Percentiles rank a stretch among this genome's conserved stretches.
Evolutionary conservation across 441 rosid genomes (phyloP).

Genomic region (Lepidium campestre): DNA sequence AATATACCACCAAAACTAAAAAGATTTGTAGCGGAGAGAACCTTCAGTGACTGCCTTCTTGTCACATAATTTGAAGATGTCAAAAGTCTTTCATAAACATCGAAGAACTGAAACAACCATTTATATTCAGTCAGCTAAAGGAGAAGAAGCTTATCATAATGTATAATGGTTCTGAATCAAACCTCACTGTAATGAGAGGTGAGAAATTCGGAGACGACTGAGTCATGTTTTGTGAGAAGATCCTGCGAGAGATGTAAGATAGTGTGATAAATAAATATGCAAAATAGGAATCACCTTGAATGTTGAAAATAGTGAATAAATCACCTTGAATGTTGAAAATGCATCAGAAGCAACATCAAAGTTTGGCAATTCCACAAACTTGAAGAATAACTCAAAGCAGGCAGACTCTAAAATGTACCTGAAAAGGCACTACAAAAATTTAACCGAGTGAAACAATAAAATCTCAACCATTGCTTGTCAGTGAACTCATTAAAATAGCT

Average conservation of each 20-base stretch:
- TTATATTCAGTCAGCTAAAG: constrained; percentile 18
- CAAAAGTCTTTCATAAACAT: constrained; percentile 67
- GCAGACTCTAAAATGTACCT: constrained; percentile 92
- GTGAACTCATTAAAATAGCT: neutral
- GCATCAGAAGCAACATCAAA: constrained; percentile 98
- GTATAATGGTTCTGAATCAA: constrained; percentile 13
- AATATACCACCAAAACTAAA: neutral
- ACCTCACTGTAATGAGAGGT: constrained; percentile 86
- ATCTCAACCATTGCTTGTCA: neutral
- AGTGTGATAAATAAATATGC: neutral
- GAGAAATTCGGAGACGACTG: constrained; percentile 74
- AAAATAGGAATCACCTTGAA: constrained; percentile 71
- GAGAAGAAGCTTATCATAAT: neutral
- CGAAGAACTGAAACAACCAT: constrained; percentile 75
- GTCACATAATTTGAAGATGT: constrained; percentile 91
- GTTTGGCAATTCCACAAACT: constrained; percentile 88
- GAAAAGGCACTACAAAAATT: constrained; percentile 56
- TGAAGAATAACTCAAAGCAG: constrained; percentile 89
- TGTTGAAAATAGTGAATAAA: constrained; percentile 39
- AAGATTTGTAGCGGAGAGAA: constrained; percentile 28
- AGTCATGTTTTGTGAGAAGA: constrained; percentile 79
- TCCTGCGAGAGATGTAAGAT: constrained; percentile 46
- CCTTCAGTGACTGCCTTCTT: constrained; percentile 95
- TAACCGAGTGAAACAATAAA: constrained; percentile 31
- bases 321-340: constrained; percentile 94